Conservation (phyloP, 2,329 filamentous ascomycete genomes). For the Cryphonectria japonica region DNA sequence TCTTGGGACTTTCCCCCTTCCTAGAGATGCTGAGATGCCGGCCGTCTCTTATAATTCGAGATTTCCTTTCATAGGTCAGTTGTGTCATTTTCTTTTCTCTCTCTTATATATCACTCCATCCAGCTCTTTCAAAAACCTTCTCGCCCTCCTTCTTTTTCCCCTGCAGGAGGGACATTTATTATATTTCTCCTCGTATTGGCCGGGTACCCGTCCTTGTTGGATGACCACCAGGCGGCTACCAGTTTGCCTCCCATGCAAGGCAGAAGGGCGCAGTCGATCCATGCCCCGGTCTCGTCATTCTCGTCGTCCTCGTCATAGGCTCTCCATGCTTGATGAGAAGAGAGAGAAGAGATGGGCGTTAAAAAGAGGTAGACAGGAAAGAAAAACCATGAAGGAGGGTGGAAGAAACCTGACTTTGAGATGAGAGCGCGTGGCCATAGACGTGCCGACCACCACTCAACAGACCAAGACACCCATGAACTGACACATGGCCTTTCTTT, state of each 20-base stretch:
- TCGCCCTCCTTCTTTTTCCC: not conserved
- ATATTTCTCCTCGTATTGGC: not conserved
- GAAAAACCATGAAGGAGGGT: not conserved
- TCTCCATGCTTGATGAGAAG: not conserved
- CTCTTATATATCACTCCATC: conserved; percentile 19
- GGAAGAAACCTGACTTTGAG: not conserved
- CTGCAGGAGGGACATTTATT: not conserved
- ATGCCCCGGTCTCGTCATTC: not conserved
- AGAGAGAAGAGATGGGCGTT: conserved; percentile 1
- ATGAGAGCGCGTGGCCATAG: not conserved
- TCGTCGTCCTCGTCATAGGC: not conserved
- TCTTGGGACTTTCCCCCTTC: conserved; percentile 34
- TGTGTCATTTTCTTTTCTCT: conserved; percentile 21
- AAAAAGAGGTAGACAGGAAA: not conserved
- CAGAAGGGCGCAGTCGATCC: not conserved
- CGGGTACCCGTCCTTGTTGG: conserved; percentile 10
- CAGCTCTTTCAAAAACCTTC: not conserved
- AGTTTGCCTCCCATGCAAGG: conserved; percentile 13
- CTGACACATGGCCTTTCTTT: not conserved
- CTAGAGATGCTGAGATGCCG: conserved; percentile 41
- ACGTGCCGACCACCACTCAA: not conserved
- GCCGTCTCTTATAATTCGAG: conserved; percentile 36
- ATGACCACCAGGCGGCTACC: conserved; percentile 16
- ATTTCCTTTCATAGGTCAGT: conserved; percentile 41
- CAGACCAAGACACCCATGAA: not conserved